phyloP scores from a whole-genome alignment of 2,329 filamentous ascomycete species.

The Arthrobotrys sphaeroides region DNA sequence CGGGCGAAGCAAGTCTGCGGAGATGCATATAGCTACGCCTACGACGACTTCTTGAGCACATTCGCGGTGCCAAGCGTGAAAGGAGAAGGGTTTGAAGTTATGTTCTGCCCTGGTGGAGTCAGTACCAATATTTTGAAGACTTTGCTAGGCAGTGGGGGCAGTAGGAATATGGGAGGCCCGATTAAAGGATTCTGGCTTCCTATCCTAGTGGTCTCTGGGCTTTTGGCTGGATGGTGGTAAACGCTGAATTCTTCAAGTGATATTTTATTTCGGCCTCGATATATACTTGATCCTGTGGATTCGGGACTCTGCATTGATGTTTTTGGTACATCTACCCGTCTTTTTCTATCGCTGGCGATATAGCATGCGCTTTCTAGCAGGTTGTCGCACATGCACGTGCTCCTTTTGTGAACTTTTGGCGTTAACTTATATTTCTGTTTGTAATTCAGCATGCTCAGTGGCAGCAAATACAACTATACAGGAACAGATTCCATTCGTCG shows the following conservation, averaged over 20 bases:
- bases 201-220: background rate
- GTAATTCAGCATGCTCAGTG: too few species aligned
- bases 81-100: conserved; percentile 79
- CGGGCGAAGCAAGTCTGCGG: conserved; percentile 79
- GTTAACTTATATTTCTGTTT: too few species aligned
- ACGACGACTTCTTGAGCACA: conserved; percentile 69
- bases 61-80: conserved; percentile 68
- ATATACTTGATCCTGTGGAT: background rate
- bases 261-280: too few species aligned
- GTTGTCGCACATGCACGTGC: background rate
- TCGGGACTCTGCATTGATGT: background rate
- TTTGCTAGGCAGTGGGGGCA: conserved; percentile 8
- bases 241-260: background rate
- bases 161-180: background rate
- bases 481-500: too few species aligned
- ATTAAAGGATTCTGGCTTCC: conserved; percentile 8
- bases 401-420: background rate
- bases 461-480: too few species aligned
- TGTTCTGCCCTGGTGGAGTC: conserved; percentile 73
- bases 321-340: too few species aligned
- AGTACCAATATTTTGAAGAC: conserved; percentile 51
- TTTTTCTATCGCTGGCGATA: conserved; percentile 26
- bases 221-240: conserved; percentile 19
- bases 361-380: background rate
- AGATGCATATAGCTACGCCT: conserved; percentile 82